Evolutionary conservation across 345 rosid species (phyloP).

Genomic region (Atalantia buxifolia): DNA sequence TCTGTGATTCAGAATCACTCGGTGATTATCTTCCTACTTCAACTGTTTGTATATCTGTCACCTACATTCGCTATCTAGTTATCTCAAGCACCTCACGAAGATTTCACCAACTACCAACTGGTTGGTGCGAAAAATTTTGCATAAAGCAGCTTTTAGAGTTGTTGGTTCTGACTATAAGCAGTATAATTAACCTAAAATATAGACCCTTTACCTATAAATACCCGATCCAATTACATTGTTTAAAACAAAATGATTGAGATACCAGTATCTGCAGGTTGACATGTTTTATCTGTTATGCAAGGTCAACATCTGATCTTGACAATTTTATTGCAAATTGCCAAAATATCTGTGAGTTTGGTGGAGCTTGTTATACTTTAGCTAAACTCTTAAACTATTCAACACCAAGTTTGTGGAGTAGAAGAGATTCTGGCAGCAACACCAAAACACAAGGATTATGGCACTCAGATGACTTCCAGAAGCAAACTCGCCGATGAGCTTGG

Average conservation of each 20-base stretch:
- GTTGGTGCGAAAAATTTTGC: neutral
- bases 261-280: neutral
- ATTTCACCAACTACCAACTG: neutral
- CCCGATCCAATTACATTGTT: neutral
- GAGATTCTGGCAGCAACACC: constrained; percentile 14
- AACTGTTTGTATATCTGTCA: neutral
- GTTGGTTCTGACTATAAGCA: neutral
- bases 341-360: neutral
- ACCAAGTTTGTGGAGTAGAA: constrained; percentile 28
- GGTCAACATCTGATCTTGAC: neutral
- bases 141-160: neutral
- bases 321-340: neutral
- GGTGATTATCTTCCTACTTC: neutral
- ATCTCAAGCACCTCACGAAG: neutral
- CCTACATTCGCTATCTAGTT: neutral
- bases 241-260: neutral
- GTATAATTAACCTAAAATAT: neutral
- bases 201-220: neutral
- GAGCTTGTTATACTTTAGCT: constrained; percentile 4
- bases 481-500: neutral
- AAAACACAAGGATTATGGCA: neutral
- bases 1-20: neutral
- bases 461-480: neutral
- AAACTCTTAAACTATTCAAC: constrained; percentile 8
- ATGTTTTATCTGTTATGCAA: neutral